Evolutionary conservation across 129 eudicot genomes (phyloP).

Genomic region (Lonicera japonica): DNA sequence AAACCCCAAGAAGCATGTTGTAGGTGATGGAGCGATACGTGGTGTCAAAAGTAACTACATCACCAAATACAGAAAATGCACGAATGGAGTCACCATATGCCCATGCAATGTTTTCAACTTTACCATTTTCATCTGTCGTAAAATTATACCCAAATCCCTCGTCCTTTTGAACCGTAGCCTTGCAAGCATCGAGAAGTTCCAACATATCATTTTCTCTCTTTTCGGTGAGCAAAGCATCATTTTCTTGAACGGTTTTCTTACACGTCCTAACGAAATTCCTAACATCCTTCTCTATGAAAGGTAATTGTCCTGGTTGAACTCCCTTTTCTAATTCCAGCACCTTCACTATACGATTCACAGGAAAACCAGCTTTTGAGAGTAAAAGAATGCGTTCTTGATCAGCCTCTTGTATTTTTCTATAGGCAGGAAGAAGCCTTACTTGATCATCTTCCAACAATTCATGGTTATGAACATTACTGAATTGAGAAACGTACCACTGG

Average conservation of each 20-base stretch:
- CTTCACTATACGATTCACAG: constrained; percentile 65
- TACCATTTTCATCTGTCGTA: constrained; percentile 55
- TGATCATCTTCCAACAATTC: constrained; percentile 77
- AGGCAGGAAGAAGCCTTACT: constrained; percentile 72
- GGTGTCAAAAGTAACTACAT: constrained; percentile 74
- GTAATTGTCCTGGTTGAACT: constrained; percentile 73
- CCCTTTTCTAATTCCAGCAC: constrained; percentile 67
- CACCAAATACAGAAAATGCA: constrained; percentile 67
- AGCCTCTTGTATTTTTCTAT: constrained; percentile 66
- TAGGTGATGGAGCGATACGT: constrained; percentile 67
- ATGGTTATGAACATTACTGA: constrained; percentile 73
- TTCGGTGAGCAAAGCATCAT: constrained; percentile 58
- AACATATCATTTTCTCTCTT: constrained; percentile 59
- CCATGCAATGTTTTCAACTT: constrained; percentile 67
- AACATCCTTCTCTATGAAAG: constrained; percentile 73
- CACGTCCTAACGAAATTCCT: constrained; percentile 70
- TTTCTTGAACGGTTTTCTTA: constrained; percentile 70
- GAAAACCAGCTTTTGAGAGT: constrained; percentile 74
- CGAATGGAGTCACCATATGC: constrained; percentile 60
- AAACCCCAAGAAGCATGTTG: constrained; percentile 58
- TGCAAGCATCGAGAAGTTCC: constrained; percentile 56
- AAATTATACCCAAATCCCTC: constrained; percentile 58
- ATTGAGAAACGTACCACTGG: constrained; percentile 70
- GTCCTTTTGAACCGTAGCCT: constrained; percentile 35
- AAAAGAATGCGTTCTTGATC: constrained; percentile 81